Conservation (phyloP, 1,139 yeast genomes). For the Pichia inconspicua region DNA sequence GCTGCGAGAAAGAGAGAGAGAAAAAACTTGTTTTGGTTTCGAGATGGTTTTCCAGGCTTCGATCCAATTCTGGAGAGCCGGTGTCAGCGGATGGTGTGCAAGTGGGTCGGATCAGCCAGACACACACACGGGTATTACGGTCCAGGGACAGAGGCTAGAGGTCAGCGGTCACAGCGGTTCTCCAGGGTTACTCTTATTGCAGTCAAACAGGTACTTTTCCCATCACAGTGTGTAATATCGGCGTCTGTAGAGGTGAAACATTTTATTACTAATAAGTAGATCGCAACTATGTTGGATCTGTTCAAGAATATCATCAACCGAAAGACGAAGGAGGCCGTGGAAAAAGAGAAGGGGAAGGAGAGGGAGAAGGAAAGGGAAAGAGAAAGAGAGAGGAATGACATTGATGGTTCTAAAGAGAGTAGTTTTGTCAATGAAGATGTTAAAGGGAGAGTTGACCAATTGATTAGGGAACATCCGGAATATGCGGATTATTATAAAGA, state of each 20-base stretch:
- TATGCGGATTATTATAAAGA: constrained; percentile 22
- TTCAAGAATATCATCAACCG: constrained; percentile 22
- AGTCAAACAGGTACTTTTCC: no score
- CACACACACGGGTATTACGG: no score
- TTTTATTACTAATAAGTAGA: not conserved
- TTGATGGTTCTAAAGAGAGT: not conserved
- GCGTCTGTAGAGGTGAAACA: not conserved
- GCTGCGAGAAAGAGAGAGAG: no score
- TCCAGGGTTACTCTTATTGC: no score
- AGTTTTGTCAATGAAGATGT: not conserved
- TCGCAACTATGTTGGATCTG: constrained; percentile 19
- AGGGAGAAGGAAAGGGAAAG: not conserved
- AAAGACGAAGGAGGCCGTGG: constrained; percentile 8
- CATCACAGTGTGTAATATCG: no score
- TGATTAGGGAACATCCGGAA: constrained; percentile 12
- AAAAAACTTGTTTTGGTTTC: no score
- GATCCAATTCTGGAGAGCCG: no score
- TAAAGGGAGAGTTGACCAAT: not conserved
- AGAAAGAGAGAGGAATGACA: not conserved
- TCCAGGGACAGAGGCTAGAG: no score
- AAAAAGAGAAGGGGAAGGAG: not conserved
- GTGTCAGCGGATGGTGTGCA: no score
- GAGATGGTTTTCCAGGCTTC: no score
- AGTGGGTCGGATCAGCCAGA: no score
- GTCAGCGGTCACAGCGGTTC: no score